Conservation (phyloP, 2,329 filamentous ascomycete genomes). For the Neonectria hederae region DNA sequence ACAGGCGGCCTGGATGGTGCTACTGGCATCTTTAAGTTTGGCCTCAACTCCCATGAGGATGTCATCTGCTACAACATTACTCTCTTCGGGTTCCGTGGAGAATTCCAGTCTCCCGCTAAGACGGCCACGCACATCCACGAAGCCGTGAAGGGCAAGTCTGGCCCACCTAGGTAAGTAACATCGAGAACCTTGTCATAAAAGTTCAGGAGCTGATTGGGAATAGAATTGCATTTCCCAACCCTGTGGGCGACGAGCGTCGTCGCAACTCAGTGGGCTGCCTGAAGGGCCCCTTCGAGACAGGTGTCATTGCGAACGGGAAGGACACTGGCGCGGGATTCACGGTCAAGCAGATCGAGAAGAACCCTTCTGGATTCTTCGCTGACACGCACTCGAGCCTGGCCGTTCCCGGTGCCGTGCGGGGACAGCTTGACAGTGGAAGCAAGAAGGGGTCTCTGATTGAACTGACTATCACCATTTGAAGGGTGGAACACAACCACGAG, state of each 20-base stretch:
- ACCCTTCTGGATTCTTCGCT: constrained; percentile 61
- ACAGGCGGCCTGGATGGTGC: constrained; percentile 56
- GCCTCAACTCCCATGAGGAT: constrained; percentile 58
- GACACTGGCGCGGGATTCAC: constrained; percentile 56
- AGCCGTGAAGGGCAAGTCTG: constrained; percentile 54
- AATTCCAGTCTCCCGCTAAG: constrained; percentile 59
- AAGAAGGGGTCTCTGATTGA: not conserved
- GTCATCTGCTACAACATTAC: constrained; percentile 62
- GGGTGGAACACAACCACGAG: not conserved
- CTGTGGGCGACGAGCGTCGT: constrained; percentile 47
- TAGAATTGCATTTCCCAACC: constrained; percentile 60
- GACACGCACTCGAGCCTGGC: constrained; percentile 62
- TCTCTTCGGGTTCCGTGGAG: constrained; percentile 57
- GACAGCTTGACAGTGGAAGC: constrained; percentile 52
- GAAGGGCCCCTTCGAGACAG: constrained; percentile 48
- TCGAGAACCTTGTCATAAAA: constrained; percentile 4
- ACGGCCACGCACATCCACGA: constrained; percentile 67
- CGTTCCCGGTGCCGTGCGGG: constrained; percentile 61
- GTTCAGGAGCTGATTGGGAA: constrained; percentile 25
- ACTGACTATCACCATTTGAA: not conserved
- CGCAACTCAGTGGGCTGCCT: constrained; percentile 55
- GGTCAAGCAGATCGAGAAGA: constrained; percentile 59
- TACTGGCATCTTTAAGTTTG: constrained; percentile 60
- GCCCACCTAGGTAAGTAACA: constrained; percentile 56
- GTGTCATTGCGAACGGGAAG: constrained; percentile 41